A percentile compares a stretch with the other conserved stretches of the same genome.
phyloP scores from a whole-genome alignment of 441 rosid species.

The Pelargonium australe region DNA sequence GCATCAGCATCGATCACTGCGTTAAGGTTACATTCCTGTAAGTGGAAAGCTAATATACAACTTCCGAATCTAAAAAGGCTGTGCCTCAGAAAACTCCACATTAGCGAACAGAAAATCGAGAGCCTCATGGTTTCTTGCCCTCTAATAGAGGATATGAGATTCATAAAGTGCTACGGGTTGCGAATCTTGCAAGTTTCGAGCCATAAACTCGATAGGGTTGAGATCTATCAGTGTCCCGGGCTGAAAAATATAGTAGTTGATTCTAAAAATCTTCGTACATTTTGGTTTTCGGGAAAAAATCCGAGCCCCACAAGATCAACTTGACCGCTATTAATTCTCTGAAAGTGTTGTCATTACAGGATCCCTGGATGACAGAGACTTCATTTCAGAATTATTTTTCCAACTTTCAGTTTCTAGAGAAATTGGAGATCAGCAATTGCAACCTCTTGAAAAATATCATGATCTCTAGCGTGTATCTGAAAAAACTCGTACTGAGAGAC shows the following conservation, averaged over 20 bases:
- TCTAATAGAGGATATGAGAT: conserved; percentile 29
- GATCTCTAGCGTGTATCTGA: conserved; percentile 20
- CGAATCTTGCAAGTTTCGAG: conserved; percentile 13
- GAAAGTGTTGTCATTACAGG: conserved; percentile 25
- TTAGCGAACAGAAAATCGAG: conserved; percentile 15
- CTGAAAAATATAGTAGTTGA: conserved; percentile 20
- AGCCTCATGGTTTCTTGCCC: conserved; percentile 24
- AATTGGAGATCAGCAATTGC: conserved; percentile 29
- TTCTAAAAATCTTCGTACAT: conserved; percentile 26
- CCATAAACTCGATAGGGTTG: conserved; percentile 27
- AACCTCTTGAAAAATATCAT: conserved; percentile 15
- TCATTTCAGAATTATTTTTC: conserved; percentile 19
- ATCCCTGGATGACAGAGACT: conserved; percentile 20
- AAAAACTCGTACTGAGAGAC: conserved; percentile 23
- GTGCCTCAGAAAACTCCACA: conserved; percentile 21
- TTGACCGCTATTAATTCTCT: conserved; percentile 19
- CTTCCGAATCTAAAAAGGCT: conserved; percentile 24
- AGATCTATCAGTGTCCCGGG: conserved; percentile 24
- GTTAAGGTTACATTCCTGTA: conserved; percentile 26
- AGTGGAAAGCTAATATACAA: conserved; percentile 22
- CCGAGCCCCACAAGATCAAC: conserved; percentile 10
- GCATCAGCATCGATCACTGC: conserved; percentile 20
- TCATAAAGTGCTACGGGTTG: conserved; percentile 23
- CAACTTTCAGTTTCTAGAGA: conserved; percentile 27
- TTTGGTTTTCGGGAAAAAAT: conserved; percentile 20